Base-by-base conservation (phyloP, 495 filamentous ascomycete genomes). In the Xylaria longipes region DNA sequence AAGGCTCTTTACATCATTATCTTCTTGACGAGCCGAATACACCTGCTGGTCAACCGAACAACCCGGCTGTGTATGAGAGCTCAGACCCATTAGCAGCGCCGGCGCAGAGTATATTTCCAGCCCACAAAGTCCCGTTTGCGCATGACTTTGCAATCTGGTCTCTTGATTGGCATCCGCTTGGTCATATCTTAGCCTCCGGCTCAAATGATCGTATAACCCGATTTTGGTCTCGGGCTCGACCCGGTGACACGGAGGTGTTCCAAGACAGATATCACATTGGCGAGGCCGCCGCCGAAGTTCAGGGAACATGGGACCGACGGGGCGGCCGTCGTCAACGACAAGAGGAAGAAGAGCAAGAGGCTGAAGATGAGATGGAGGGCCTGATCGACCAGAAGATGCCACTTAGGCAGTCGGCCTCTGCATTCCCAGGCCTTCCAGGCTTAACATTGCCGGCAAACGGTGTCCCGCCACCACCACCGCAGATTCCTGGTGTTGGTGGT, bases 141-240 rank as follows among this genome's bases (percentile, higher is more conserved):
- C 96, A 99, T 75, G 93, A 95, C 48, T 95, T 93, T 74, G 91
- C 94, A 12, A 95, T 99, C 69, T 99, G 96, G 96, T 95, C 94
- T 5, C 85, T 99, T 29, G 94, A 97, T 84, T 99, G 96, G 93
- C 96, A 99, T 76, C 96, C 96, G 1, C 84, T 98, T 0, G 96
- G 96, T 27, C 96, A 99, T 76, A 95, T 99, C 71, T 87, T 99
- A 33, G 94, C 94, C n/a, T 97, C 96, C n/a, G 96, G 96, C 5
- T 97, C 95, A 3, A 99, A 99, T 79, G 96, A 99, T 80, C 91
- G 95, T 58, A 93, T 97, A 57, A 98, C 96, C 9, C 89, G 95
- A 43, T 99, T 99, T 84, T 99, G 96, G 96, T 92, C 94, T 17
- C 89, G 96, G 25, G 85, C 93, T 8, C 85, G 96, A 58, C 96